Conservation (phyloP, 2,329 filamentous ascomycete species). For the Penicillium sp. region DNA sequence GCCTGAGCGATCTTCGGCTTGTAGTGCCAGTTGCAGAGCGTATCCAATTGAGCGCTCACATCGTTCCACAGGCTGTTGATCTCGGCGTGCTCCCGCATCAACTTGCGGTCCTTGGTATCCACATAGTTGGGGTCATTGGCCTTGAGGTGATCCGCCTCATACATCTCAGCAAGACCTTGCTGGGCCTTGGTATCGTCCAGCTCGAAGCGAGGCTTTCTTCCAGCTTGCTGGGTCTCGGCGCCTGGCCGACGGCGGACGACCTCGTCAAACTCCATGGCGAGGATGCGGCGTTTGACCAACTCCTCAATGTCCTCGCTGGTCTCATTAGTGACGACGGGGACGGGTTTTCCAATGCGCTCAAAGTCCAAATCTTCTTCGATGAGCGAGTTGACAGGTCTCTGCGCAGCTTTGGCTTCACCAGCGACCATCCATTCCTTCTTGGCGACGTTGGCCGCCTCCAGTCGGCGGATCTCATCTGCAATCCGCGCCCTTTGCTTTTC, state of each 20-base stretch:
- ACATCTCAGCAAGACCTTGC: slow-evolving; percentile 85
- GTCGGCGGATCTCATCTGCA: slow-evolving; percentile 82
- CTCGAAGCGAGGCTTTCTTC: slow-evolving; percentile 72
- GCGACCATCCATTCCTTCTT: slow-evolving; percentile 89
- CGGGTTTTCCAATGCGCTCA: slow-evolving; percentile 90
- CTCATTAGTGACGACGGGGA: slow-evolving; percentile 90
- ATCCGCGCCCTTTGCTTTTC: slow-evolving; percentile 85
- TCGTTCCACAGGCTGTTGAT: slow-evolving; percentile 82
- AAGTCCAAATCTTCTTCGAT: slow-evolving; percentile 95
- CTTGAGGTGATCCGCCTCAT: slow-evolving; percentile 88
- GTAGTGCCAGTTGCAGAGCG: slow-evolving; percentile 92
- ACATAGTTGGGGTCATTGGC: slow-evolving; percentile 76
- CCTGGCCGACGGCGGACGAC: slow-evolving; percentile 80
- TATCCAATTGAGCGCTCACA: slow-evolving; percentile 77
- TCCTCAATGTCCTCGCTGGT: slow-evolving; percentile 89
- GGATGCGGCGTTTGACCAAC: slow-evolving; percentile 88
- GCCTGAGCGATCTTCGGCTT: slow-evolving; percentile 82
- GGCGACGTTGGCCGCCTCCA: slow-evolving; percentile 85
- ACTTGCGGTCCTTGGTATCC: slow-evolving; percentile 78
- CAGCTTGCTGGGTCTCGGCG: slow-evolving; percentile 62
- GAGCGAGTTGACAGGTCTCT: slow-evolving; percentile 86
- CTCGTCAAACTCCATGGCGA: slow-evolving; percentile 90
- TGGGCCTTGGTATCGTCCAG: slow-evolving; percentile 85
- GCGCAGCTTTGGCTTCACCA: slow-evolving; percentile 80
- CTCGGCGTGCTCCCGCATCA: slow-evolving; percentile 78